These are phyloP conservation scores for Fusarium hainanense DNA, from an alignment of 2,329 filamentous ascomycete genomes.

Conservation along the genomic window DNA sequence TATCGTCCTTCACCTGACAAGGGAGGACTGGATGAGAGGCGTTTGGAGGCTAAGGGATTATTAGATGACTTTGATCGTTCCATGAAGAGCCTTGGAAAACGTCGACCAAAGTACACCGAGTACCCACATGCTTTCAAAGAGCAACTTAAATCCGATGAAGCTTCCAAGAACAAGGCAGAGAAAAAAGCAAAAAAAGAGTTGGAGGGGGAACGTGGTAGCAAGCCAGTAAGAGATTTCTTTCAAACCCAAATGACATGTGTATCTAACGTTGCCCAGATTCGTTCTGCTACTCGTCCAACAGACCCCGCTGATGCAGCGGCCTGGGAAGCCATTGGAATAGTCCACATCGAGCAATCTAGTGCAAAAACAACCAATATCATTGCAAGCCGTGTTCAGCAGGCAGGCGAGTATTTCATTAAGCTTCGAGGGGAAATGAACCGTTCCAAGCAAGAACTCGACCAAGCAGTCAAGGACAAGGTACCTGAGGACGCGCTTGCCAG, in stretches of 20 bases:
- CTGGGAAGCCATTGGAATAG: conserved; percentile 65
- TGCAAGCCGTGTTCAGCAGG: conserved; percentile 61
- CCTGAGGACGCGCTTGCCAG: conserved; percentile 51
- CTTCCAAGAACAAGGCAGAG: conserved; percentile 58
- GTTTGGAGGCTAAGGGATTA: conserved; percentile 53
- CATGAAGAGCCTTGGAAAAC: conserved; percentile 56
- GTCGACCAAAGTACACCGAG: conserved; percentile 59
- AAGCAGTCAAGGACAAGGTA: conserved; percentile 57
- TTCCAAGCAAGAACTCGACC: conserved; percentile 58
- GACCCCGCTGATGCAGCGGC: conserved; percentile 60
- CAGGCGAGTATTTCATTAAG: conserved; percentile 62
- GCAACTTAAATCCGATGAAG: conserved; percentile 59
- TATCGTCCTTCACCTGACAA: conserved; percentile 56
- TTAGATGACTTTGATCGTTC: conserved; percentile 56
- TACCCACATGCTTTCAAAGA: conserved; percentile 61
- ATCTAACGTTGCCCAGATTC: conserved; percentile 47
- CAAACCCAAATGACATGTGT: background rate
- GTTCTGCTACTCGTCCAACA: conserved; percentile 56
- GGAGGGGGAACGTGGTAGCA: conserved; percentile 53
- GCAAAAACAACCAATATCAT: conserved; percentile 54
- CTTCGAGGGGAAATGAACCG: conserved; percentile 61
- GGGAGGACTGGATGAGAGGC: conserved; percentile 56
- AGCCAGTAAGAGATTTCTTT: conserved; percentile 50
- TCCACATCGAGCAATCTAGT: conserved; percentile 58
- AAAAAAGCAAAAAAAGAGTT: conserved; percentile 58